Base-by-base conservation (phyloP, 495 filamentous ascomycete genomes). In the Lasiosphaeria hispida region DNA sequence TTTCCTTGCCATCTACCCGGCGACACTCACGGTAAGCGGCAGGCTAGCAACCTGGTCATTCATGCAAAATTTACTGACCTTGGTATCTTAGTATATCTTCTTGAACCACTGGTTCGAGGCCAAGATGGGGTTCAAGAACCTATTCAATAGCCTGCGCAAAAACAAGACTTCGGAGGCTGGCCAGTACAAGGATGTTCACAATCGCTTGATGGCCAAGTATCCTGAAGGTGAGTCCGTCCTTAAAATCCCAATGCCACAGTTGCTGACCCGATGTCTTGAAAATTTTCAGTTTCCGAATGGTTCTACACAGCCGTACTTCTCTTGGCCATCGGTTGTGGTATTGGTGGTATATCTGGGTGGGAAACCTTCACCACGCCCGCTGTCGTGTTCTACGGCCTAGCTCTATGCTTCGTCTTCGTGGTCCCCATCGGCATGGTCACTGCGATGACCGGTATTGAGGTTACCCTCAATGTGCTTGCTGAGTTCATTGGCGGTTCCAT, bases 21-120 rank as follows among this genome's bases (percentile, higher is more conserved):
- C 72, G 10, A 69, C 67, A 13, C 48, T 75, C 19, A 57, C 63
- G 8, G 59, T 62, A 18, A 53, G 59, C 53, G 1, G 19, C 3
- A 7, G 2, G 6, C 17, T 13, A 6, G 1, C 10, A 2, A 33
- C n/a, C 1, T 17, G 14, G 6, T 19, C 10, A 1, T 33, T 15
- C n/a, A 5, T 35, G 36, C 13, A 47, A 14, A 59, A n/a, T 10
- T 15, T 10, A 49, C 3, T 10, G 23, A 30, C 23, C 23, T 30
- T 30, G 23, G 23, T 7, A 9, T 40, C n/a, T 34, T 49, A 62
- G 17, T 71, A 73, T 47, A 63, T 69, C 8, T 43, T 53, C 33
- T 61, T 75, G 9, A 72, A 75, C 60, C 72, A 75, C 57, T 66
- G 71, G 13, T 69, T 72, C 57, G 71, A 73, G 39, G 63, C 73